Evolutionary conservation across 139 green algal genomes (phyloP), one percentile per base, ranked within the genome.

Genomic region (Chlorella sp.): DNA sequence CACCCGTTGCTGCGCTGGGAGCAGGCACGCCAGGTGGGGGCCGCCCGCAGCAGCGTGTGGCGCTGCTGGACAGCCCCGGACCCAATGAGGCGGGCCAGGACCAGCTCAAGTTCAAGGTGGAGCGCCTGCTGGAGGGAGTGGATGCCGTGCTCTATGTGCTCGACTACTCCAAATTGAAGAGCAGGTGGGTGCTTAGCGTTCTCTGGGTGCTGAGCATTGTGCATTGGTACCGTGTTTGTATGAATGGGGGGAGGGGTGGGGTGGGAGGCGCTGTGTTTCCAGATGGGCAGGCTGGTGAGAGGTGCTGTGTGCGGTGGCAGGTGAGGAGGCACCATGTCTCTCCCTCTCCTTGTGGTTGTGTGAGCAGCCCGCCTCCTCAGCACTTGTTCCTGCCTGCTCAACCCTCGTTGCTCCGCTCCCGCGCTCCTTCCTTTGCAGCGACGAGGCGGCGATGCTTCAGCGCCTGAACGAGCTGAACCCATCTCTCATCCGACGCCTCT

Each of bases 81-180:
- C 94, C 95, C 24, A 97, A 97, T 71, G 95, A 97, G 89, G 93
- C 93, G 21, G 95, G 95, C 0, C 94, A 97, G 89, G 94, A 96
- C 81, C 89, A 88, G 79, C 94, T 97, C 28, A 36, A 9, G 39
- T n/a, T 19, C 28, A 91, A 96, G 92, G 95, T 97, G 60, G 96
- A 97, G 91, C 93, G 96, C 32, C 91, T 97, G 92, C 90, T 97
- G 89, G 93, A 94, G 69, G 60, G 87, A 9, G 94, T 97, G 40
- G 96, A 97, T 86, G 93, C 90, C 0, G 91, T 93, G 39, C 80
- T 97, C 21, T 97, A 97, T 91, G 81, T 97, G 82, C 91, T 97
- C 37, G 96, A 97, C 92, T 97, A 96, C 92, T 96, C 93, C 83
- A 97, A 97, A 92, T 94, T 97, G 19, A 97, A 97, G 89, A 97